Conservation (phyloP, 495 filamentous ascomycete genomes). For the Tricharina praecox region DNA sequence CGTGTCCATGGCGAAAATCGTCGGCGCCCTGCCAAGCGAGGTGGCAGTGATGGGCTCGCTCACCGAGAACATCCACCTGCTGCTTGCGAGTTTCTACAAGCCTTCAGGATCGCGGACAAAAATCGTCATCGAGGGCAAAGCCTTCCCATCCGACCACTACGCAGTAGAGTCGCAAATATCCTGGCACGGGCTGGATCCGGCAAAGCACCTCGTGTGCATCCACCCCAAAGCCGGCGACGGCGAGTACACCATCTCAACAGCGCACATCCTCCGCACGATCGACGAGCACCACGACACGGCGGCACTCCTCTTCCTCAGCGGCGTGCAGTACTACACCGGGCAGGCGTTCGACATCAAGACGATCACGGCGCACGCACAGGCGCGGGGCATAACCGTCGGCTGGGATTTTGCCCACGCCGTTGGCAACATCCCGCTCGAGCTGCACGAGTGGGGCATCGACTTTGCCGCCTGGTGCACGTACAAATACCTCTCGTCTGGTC, state of each 20-base stretch:
- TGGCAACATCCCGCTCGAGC: conserved; percentile 66
- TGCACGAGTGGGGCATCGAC: conserved; percentile 91
- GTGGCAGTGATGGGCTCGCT: conserved; percentile 89
- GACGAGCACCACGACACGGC: conserved; percentile 57
- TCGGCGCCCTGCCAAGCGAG: conserved; percentile 64
- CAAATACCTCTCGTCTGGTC: conserved; percentile 89
- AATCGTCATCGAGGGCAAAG: conserved; percentile 84
- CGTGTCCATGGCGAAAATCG: conserved; percentile 60
- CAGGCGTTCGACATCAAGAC: conserved; percentile 71
- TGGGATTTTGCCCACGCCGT: conserved; percentile 95
- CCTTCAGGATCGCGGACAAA: conserved; percentile 51
- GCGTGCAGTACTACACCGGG: conserved; percentile 89
- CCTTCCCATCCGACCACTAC: conserved; percentile 94
- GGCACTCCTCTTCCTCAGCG: conserved; percentile 69
- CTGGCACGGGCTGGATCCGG: conserved; percentile 53
- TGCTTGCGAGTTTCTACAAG: conserved; percentile 83
- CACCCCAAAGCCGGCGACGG: conserved; percentile 38
- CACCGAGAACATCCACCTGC: conserved; percentile 76
- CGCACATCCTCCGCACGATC: conserved; percentile 60
- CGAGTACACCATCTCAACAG: conserved; percentile 42
- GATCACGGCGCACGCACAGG: conserved; percentile 69
- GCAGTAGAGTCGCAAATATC: conserved; percentile 74
- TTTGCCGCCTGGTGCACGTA: conserved; percentile 93
- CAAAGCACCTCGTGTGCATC: conserved; percentile 59
- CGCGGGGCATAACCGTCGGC: conserved; percentile 58